These are phyloP conservation scores for Bimuria novae-zelandiae DNA, from an alignment of 2,329 filamentous ascomycete genomes.

Conservation along the genomic window DNA sequence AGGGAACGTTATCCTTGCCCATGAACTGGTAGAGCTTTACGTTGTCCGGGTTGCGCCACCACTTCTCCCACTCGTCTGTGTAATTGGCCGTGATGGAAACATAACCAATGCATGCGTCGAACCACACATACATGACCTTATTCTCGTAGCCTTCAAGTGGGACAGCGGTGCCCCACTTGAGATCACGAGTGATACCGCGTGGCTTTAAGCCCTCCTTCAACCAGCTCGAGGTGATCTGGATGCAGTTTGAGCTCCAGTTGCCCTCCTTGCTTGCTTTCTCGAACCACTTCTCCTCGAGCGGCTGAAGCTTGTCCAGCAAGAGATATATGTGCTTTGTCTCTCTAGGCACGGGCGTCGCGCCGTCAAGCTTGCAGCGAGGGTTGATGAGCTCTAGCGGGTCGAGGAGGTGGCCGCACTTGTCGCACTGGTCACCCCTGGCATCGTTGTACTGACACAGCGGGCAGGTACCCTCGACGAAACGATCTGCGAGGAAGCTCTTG, in stretches of 20 bases:
- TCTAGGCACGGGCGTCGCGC: slow-evolving; percentile 75
- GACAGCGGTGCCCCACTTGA: slow-evolving; percentile 81
- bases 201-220: slow-evolving; percentile 81
- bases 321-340: slow-evolving; percentile 92
- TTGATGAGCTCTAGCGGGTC: slow-evolving; percentile 55
- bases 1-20: slow-evolving; percentile 88
- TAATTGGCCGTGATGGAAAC: slow-evolving; percentile 93
- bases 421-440: slow-evolving; percentile 59
- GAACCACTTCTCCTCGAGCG: slow-evolving; percentile 78
- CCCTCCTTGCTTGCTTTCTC: slow-evolving; percentile 73
- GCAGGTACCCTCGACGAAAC: slow-evolving; percentile 81
- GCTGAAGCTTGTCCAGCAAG: slow-evolving; percentile 81
- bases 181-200: slow-evolving; percentile 86
- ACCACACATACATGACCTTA: slow-evolving; percentile 92
- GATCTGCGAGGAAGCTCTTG: slow-evolving; percentile 50
- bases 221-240: slow-evolving; percentile 79
- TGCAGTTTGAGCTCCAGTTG: slow-evolving; percentile 74
- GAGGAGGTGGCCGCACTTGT: slow-evolving; percentile 55
- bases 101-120: slow-evolving; percentile 92
- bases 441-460: slow-evolving; percentile 66
- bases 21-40: slow-evolving; percentile 90
- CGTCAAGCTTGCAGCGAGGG: slow-evolving; percentile 89
- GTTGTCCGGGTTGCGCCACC: slow-evolving; percentile 90
- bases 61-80: slow-evolving; percentile 86
- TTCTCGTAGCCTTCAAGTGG: slow-evolving; percentile 66